These are phyloP conservation scores for Pseudogymnoascus sp. DNA, from an alignment of 2,329 filamentous ascomycete species.

Conservation along the genomic window DNA sequence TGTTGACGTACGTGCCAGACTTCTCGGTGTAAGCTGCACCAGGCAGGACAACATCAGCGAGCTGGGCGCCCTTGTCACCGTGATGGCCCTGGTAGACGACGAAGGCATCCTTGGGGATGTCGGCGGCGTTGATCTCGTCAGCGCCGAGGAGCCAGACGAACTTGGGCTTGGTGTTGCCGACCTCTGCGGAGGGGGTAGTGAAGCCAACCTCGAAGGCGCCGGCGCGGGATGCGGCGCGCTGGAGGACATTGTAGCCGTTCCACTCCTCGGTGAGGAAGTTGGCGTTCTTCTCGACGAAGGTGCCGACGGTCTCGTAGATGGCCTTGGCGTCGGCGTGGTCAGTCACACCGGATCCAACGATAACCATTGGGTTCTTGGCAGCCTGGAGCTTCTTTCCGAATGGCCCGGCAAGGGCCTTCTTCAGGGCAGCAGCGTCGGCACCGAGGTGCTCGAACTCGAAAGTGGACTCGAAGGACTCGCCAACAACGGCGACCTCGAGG, in stretches of 20 bases:
- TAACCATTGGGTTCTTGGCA: constrained; percentile 92
- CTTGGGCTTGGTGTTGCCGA: constrained; percentile 82
- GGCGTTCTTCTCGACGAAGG: constrained; percentile 90
- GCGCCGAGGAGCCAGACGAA: constrained; percentile 95
- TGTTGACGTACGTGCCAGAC: constrained; percentile 93
- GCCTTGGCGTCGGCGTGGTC: constrained; percentile 89
- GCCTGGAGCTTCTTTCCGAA: constrained; percentile 89
- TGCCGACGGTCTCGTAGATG: constrained; percentile 84
- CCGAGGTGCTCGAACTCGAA: constrained; percentile 94
- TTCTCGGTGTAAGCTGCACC: constrained; percentile 97
- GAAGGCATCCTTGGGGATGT: constrained; percentile 93
- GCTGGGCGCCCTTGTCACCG: constrained; percentile 85
- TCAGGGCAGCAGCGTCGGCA: constrained; percentile 69
- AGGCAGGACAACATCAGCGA: constrained; percentile 89
- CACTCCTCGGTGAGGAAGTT: constrained; percentile 87
- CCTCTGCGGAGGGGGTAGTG: constrained; percentile 72
- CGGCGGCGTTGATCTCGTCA: constrained; percentile 77
- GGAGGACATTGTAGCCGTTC: constrained; percentile 96
- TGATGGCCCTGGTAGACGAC: constrained; percentile 98
- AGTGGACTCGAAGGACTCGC: constrained; percentile 85
- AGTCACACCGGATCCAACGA: constrained; percentile 85
- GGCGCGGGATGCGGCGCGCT: constrained; percentile 84
- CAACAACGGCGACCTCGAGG: constrained; percentile 84
- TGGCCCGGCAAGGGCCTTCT: constrained; percentile 74
- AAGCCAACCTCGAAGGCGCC: constrained; percentile 97